A percentile compares a stretch with the other conserved stretches of the same genome.
phyloP scores from a whole-genome alignment of 805 yeast species.

The Ogataea paraovalis region DNA sequence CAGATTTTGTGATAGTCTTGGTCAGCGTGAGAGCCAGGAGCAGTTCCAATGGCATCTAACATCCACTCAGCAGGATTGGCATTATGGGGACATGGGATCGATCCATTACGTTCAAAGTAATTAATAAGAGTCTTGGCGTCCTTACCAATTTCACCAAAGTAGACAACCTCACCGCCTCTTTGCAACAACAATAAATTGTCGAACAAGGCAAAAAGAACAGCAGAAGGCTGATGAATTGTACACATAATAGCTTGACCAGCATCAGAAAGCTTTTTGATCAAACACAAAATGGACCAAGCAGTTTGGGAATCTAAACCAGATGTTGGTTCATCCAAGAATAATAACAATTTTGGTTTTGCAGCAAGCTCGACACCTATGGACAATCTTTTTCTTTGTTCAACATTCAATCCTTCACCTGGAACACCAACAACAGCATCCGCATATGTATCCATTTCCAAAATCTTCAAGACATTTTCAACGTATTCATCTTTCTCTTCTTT shows the following conservation, averaged over 20 bases:
- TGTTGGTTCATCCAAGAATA: constrained; percentile 58
- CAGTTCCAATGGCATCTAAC: constrained; percentile 77
- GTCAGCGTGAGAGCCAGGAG: constrained; percentile 65
- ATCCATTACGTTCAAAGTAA: constrained; percentile 62
- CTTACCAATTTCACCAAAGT: constrained; percentile 65
- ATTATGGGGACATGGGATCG: constrained; percentile 56
- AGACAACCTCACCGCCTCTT: constrained; percentile 66
- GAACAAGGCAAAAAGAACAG: constrained; percentile 66
- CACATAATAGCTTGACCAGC: constrained; percentile 52
- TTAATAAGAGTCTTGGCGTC: constrained; percentile 48
- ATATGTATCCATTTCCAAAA: constrained; percentile 47
- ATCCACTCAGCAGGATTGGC: constrained; percentile 89
- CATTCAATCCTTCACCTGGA: constrained; percentile 46
- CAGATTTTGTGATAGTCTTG: constrained; percentile 71
- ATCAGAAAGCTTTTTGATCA: constrained; percentile 43
- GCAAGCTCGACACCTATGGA: constrained; percentile 52
- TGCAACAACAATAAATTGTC: constrained; percentile 66
- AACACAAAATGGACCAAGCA: constrained; percentile 51
- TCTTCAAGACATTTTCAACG: constrained; percentile 43
- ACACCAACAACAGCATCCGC: constrained; percentile 49
- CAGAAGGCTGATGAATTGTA: constrained; percentile 83
- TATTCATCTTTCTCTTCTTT: constrained; percentile 41
- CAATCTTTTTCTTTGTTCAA: constrained; percentile 48
- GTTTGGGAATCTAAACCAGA: constrained; percentile 55
- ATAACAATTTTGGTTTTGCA: constrained; percentile 45